Evolutionary conservation across 805 yeast genomes (phyloP).

Genomic region (Myxozyma melibiosi): DNA sequence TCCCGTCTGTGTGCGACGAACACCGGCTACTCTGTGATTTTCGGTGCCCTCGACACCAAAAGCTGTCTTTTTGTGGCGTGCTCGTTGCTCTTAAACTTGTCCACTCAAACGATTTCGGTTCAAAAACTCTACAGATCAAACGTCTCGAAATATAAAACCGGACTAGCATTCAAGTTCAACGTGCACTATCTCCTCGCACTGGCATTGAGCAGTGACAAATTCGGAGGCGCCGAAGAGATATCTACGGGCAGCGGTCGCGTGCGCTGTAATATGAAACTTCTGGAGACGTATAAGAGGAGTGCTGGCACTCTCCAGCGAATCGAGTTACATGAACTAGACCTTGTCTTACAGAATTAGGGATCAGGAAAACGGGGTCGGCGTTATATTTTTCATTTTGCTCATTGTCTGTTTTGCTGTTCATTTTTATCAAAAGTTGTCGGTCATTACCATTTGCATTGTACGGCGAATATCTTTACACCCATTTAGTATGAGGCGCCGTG

Average conservation of each 20-base stretch:
- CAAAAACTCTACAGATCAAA: conserved; percentile 14
- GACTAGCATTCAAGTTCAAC: not conserved
- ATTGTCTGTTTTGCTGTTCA: no score
- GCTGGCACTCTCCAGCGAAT: conserved; percentile 12
- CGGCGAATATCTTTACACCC: not conserved
- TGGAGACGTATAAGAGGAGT: conserved; percentile 12
- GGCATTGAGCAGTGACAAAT: conserved; percentile 12
- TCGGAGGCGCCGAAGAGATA: not conserved
- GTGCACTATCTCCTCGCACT: conserved; percentile 10
- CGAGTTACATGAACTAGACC: conserved; percentile 18
- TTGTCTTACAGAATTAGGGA: conserved; percentile 3
- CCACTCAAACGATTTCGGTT: conserved; percentile 1
- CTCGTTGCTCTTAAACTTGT: conserved; percentile 8
- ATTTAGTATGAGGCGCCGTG: no score
- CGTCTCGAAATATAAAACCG: conserved; percentile 9
- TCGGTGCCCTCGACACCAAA: conserved; percentile 21
- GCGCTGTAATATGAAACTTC: conserved; percentile 14
- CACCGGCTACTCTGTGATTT: conserved; percentile 13
- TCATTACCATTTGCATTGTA: no score
- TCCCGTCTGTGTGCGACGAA: conserved; percentile 1
- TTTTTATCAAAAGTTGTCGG: no score
- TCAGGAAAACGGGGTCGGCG: not conserved
- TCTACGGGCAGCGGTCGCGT: not conserved
- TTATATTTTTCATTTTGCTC: no score
- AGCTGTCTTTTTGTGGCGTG: conserved; percentile 11